Percentiles rank a stretch among this genome's conserved stretches.
phyloP scores from a whole-genome alignment of 2,329 filamentous ascomycete genomes.

The Lachnellula arida region DNA sequence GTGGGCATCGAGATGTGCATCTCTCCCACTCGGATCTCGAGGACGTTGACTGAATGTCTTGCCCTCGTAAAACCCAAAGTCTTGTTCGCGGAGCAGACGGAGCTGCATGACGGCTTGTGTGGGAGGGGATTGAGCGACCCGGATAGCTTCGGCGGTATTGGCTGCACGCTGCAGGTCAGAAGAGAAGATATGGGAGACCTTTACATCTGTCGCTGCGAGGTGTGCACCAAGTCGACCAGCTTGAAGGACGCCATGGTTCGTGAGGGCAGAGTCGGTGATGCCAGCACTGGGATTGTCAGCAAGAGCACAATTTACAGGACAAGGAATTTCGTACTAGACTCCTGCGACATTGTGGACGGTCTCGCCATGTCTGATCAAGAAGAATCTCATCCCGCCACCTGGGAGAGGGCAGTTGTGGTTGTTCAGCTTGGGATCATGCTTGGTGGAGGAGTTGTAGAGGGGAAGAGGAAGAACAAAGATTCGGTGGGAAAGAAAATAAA shows the following conservation, averaged over 20 bases:
- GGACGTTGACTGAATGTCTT: conserved; percentile 47
- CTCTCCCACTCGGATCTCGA: conserved; percentile 31
- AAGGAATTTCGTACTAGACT: conserved; percentile 54
- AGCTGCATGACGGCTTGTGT: conserved; percentile 23
- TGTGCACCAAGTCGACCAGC: conserved; percentile 64
- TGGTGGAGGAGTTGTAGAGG: conserved; percentile 3
- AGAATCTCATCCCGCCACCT: conserved; percentile 51
- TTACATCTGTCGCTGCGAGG: conserved; percentile 58
- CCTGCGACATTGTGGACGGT: conserved; percentile 84
- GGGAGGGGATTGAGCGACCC: conserved; percentile 44
- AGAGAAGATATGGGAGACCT: conserved; percentile 66
- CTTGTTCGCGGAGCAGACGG: conserved; percentile 60
- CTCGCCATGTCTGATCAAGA: conserved; percentile 83
- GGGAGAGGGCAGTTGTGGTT: conserved; percentile 16
- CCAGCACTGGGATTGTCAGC: conserved; percentile 56
- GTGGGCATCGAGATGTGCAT: conserved; percentile 36
- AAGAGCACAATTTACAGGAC: conserved; percentile 1
- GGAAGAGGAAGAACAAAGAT: neutral
- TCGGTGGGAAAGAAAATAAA: neutral
- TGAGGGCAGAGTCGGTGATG: conserved; percentile 73
- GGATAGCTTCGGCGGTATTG: conserved; percentile 65
- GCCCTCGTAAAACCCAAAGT: conserved; percentile 70
- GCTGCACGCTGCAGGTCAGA: conserved; percentile 73
- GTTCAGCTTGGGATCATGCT: conserved; percentile 22
- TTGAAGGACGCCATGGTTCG: conserved; percentile 76